phyloP scores from a whole-genome alignment of 129 eudicot species.

The Calendula officinalis region DNA sequence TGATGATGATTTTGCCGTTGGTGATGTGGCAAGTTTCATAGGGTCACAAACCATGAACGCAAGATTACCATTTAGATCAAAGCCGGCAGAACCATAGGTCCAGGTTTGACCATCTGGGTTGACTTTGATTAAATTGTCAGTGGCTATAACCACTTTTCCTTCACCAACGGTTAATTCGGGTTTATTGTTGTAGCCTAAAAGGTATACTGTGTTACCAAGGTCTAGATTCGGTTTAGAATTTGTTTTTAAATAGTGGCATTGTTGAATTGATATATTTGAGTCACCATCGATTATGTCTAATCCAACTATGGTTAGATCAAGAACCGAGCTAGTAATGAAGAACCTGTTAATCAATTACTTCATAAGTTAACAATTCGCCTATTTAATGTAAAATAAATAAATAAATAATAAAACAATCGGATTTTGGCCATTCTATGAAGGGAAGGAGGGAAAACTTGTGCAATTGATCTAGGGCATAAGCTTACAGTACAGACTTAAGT shows the following conservation, averaged over 20 bases:
- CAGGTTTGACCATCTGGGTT: constrained; percentile 65
- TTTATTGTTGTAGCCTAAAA: constrained; percentile 64
- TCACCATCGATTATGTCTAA: constrained; percentile 71
- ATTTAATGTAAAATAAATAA: too few species aligned
- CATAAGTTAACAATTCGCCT: too few species aligned
- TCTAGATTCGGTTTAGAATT: constrained; percentile 72
- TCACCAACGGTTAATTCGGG: constrained; percentile 73
- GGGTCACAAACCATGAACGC: constrained; percentile 98
- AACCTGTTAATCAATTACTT: constrained; percentile 53
- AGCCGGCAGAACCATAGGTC: constrained; percentile 94
- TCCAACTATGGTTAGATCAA: constrained; percentile 91
- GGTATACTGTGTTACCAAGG: constrained; percentile 73
- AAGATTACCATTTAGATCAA: constrained; percentile 78
- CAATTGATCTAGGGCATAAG: constrained; percentile 10
- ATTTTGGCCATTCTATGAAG: too few species aligned
- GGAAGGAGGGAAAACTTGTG: too few species aligned
- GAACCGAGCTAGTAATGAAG: constrained; percentile 88
- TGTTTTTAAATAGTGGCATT: constrained; percentile 68
- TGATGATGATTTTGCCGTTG: constrained; percentile 67
- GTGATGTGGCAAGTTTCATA: constrained; percentile 97
- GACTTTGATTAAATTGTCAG: constrained; percentile 88
- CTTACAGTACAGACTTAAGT: not conserved
- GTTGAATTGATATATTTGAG: constrained; percentile 45
- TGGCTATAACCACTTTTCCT: constrained; percentile 92
- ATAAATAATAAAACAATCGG: too few species aligned